These are phyloP conservation scores for Rubus idaeus DNA, from an alignment of 306 rosid genomes.

Conservation along the genomic window DNA sequence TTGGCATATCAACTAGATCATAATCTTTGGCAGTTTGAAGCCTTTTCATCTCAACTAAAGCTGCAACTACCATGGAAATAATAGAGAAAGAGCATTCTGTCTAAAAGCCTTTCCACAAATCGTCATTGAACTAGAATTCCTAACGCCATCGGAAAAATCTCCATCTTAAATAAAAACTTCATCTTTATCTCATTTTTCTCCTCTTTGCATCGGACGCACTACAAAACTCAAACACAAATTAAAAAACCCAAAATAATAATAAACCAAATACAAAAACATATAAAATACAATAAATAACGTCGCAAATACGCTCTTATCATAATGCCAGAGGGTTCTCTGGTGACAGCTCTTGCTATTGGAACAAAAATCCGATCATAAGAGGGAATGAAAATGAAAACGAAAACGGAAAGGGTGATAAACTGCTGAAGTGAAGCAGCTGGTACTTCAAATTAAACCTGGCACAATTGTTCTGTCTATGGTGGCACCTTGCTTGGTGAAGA, in stretches of 20 bases:
- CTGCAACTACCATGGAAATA: constrained; percentile 36
- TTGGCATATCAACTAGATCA: constrained; percentile 49
- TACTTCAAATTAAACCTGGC: constrained; percentile 29
- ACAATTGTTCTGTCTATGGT: constrained; percentile 44
- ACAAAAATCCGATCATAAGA: constrained; percentile 47
- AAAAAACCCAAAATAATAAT: no score
- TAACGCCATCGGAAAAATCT: no score
- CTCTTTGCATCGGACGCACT: no score
- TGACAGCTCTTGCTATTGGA: constrained; percentile 46
- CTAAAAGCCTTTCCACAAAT: no score
- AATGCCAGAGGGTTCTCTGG: constrained; percentile 46
- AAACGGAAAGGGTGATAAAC: constrained; percentile 16
- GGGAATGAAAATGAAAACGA: constrained; percentile 35
- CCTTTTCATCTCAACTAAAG: constrained; percentile 47
- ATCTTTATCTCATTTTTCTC: no score
- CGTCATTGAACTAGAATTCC: no score
- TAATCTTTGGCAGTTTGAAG: constrained; percentile 41
- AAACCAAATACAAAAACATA: no score
- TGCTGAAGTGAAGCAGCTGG: constrained; percentile 56
- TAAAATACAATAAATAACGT: no score
- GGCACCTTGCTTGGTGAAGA: constrained; percentile 42
- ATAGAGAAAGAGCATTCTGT: constrained; percentile 36
- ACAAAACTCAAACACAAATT: no score
- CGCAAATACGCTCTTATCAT: no score
- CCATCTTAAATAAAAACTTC: no score